Evolutionary conservation across 441 rosid species (phyloP).

Genomic region (Pelargonium cotyledonis): DNA sequence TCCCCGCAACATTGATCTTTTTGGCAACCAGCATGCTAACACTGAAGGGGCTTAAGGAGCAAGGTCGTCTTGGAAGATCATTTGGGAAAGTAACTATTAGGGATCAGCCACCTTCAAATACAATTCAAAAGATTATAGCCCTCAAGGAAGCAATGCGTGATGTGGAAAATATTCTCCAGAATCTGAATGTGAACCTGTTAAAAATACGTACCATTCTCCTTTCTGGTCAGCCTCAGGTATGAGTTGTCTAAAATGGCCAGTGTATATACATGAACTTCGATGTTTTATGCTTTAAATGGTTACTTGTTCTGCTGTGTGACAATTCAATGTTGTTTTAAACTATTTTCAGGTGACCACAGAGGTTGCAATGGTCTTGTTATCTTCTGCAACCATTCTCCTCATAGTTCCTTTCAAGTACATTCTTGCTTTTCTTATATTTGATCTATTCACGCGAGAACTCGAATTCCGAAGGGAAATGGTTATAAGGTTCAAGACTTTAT

Average conservation of each 20-base stretch:
- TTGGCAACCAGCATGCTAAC: conserved; percentile 78
- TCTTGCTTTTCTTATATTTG: conserved; percentile 55
- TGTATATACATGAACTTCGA: neutral
- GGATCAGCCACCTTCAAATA: conserved; percentile 97
- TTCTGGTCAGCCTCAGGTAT: conserved; percentile 94
- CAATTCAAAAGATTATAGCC: conserved; percentile 86
- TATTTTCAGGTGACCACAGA: conserved; percentile 67
- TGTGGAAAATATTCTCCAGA: conserved; percentile 78
- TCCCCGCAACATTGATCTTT: conserved; percentile 56
- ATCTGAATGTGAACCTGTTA: conserved; percentile 71
- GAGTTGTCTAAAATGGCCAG: conserved; percentile 1
- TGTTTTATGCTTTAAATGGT: neutral
- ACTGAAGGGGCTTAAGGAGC: conserved; percentile 81
- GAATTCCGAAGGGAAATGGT: conserved; percentile 78
- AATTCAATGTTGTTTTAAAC: conserved; percentile 6
- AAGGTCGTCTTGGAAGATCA: conserved; percentile 89
- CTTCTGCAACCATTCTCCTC: conserved; percentile 53
- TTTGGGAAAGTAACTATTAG: conserved; percentile 77
- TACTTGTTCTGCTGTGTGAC: neutral
- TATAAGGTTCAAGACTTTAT: conserved; percentile 40
- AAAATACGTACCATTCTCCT: conserved; percentile 71
- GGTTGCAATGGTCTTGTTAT: conserved; percentile 59
- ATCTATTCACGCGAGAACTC: conserved; percentile 81
- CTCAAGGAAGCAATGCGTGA: conserved; percentile 87
- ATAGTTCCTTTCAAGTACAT: conserved; percentile 79